phyloP scores from a whole-genome alignment of 1,284 basidiomycete genomes.

The Uromyces viciae-fabae region DNA sequence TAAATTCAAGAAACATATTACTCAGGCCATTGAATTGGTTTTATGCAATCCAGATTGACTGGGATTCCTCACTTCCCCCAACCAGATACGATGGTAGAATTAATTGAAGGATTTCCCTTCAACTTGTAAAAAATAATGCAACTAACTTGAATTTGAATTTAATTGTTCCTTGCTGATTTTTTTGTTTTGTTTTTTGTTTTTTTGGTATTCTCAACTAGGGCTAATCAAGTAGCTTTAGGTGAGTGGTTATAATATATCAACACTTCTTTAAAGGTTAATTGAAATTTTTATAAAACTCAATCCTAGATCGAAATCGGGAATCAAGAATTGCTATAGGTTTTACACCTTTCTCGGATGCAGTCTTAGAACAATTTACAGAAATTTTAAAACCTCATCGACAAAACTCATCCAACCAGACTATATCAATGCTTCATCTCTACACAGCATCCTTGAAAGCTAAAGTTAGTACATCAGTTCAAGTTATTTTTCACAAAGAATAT shows the following conservation, averaged over 20 bases:
- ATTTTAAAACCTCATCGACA: slow-evolving; percentile 21
- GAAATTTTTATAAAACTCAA: not conserved
- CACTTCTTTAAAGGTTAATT: not conserved
- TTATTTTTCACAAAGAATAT: too few relatives aligned
- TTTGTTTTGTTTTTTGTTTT: not conserved
- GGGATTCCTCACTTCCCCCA: too few relatives aligned
- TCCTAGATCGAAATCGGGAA: slow-evolving; percentile 32
- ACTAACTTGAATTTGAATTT: too few relatives aligned
- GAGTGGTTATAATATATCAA: not conserved
- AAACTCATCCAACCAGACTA: slow-evolving; percentile 2
- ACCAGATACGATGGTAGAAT: too few relatives aligned
- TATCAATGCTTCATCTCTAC: slow-evolving; percentile 12
- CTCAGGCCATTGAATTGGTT: too few relatives aligned
- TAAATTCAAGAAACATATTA: too few relatives aligned
- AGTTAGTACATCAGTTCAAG: slow-evolving; percentile 11
- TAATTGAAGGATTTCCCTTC: too few relatives aligned
- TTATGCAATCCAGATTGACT: too few relatives aligned
- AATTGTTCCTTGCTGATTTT: too few relatives aligned
- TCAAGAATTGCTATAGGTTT: slow-evolving; percentile 32
- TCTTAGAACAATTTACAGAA: slow-evolving; percentile 21
- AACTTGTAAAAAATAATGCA: too few relatives aligned
- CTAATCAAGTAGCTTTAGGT: slow-evolving; percentile 20
- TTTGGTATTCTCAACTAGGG: not conserved
- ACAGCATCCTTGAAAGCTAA: slow-evolving; percentile 32
- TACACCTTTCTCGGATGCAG: slow-evolving; percentile 14